phyloP scores from a whole-genome alignment of 495 filamentous ascomycete species.

The Cercophora sp. region DNA sequence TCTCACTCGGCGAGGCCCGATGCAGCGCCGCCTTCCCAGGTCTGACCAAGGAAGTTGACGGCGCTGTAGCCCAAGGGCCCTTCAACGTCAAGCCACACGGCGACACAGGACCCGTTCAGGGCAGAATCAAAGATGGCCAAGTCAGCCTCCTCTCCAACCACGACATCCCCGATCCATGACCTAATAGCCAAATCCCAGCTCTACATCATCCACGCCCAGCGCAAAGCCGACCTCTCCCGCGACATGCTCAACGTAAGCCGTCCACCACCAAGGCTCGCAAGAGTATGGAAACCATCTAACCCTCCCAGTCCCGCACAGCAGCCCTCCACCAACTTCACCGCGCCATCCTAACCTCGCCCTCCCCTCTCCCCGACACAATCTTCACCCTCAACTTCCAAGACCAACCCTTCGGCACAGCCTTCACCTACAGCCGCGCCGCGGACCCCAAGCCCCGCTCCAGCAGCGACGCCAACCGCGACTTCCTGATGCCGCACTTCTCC shows the following conservation, averaged over 20 bases:
- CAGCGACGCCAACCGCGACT: constrained; percentile 40
- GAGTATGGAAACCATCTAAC: too few species aligned
- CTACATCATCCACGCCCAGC: constrained; percentile 41
- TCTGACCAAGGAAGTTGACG: constrained; percentile 42
- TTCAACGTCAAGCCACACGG: constrained; percentile 38
- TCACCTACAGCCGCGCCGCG: constrained; percentile 35
- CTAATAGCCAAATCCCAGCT: constrained; percentile 22
- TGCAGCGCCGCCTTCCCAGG: constrained; percentile 44
- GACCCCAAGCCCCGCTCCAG: constrained; percentile 45
- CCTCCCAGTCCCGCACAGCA: constrained; percentile 33
- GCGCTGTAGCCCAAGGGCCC: constrained; percentile 39
- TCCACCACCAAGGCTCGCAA: too few species aligned
- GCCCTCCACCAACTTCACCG: constrained; percentile 47
- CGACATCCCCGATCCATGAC: not conserved
- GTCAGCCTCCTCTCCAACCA: constrained; percentile 12
- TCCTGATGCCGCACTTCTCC: constrained; percentile 77
- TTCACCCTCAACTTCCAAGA: constrained; percentile 50
- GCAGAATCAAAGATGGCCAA: constrained; percentile 41
- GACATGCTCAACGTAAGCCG: constrained; percentile 38
- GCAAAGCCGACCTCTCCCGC: constrained; percentile 30
- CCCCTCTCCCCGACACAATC: constrained; percentile 56
- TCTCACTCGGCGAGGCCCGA: constrained; percentile 37
- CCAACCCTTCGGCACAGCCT: constrained; percentile 36
- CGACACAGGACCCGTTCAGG: constrained; percentile 38
- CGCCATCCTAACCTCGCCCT: constrained; percentile 47